Percentiles rank a stretch among this genome's conserved stretches.
Conservation (phyloP, 306 rosid species). For the Prunus armeniaca region DNA sequence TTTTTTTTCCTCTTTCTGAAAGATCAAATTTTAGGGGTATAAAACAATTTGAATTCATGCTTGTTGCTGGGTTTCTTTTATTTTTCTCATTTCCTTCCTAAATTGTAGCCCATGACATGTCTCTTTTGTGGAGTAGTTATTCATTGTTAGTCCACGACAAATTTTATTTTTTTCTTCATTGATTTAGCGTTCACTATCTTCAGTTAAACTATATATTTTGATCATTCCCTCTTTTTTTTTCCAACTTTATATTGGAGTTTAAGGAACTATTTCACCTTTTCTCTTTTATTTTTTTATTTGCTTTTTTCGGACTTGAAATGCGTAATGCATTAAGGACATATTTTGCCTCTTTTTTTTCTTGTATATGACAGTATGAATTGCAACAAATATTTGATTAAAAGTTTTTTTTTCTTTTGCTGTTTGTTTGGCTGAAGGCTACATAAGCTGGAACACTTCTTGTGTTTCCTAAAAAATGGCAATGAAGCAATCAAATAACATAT, state of each 20-base stretch:
- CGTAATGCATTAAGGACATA: not conserved
- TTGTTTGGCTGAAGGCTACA: not conserved
- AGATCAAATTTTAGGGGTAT: not conserved
- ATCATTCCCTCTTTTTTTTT: not conserved
- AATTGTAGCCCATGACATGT: not conserved
- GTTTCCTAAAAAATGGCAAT: slow-evolving; percentile 21
- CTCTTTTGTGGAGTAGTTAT: not conserved
- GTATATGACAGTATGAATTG: slow-evolving; percentile 1
- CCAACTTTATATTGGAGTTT: not conserved
- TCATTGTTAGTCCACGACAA: not conserved
- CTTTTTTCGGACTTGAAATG: not conserved
- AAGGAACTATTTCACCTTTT: not conserved
- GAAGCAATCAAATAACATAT: slow-evolving; percentile 51
- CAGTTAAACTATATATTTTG: not conserved
- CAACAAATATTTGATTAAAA: not conserved
- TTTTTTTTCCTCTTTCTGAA: not conserved
- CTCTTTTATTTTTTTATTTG: not conserved
- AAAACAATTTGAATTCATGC: not conserved
- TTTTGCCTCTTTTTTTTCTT: not conserved
- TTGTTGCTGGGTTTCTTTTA: not conserved
- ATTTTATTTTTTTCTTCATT: not conserved
- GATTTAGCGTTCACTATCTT: slow-evolving; percentile 2
- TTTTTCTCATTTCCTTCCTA: not conserved
- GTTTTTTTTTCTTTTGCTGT: not conserved
- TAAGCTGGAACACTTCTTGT: not conserved